phyloP scores from a whole-genome alignment of 2,329 filamentous ascomycete species.

The Clonostachys byssicola region DNA sequence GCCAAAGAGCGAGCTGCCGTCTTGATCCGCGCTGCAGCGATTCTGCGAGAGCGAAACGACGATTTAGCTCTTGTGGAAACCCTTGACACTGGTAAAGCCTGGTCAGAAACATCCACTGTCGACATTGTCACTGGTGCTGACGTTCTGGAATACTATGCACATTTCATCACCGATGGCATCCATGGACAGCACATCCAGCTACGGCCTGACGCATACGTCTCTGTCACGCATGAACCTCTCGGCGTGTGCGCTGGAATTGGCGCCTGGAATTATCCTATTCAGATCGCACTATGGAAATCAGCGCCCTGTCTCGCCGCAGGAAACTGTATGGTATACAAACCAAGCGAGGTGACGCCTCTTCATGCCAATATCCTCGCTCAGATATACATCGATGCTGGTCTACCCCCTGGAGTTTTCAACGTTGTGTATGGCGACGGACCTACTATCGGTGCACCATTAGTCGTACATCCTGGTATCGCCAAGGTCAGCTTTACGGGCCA shows the following conservation, averaged over 20 bases:
- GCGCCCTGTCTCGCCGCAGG: constrained; percentile 81
- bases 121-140: constrained; percentile 82
- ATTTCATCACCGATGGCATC: constrained; percentile 71
- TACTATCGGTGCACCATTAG: constrained; percentile 67
- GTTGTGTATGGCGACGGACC: constrained; percentile 78
- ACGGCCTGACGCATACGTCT: constrained; percentile 73
- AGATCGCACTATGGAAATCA: constrained; percentile 88
- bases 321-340: constrained; percentile 90
- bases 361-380: constrained; percentile 73
- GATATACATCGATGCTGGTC: constrained; percentile 73
- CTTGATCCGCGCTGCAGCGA: constrained; percentile 68
- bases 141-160: constrained; percentile 83
- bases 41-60: constrained; percentile 75
- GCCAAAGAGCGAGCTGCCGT: constrained; percentile 73
- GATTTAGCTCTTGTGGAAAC: constrained; percentile 77
- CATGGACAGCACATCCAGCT: constrained; percentile 77
- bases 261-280: constrained; percentile 89
- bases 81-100: constrained; percentile 82
- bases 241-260: constrained; percentile 85
- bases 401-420: constrained; percentile 83
- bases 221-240: constrained; percentile 76
- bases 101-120: constrained; percentile 77
- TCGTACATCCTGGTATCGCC: constrained; percentile 66
- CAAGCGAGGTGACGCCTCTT: constrained; percentile 82
- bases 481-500: constrained; percentile 92